These are phyloP conservation scores for Lactarius psammicola DNA, from an alignment of 768 basidiomycete species.

Conservation along the genomic window DNA sequence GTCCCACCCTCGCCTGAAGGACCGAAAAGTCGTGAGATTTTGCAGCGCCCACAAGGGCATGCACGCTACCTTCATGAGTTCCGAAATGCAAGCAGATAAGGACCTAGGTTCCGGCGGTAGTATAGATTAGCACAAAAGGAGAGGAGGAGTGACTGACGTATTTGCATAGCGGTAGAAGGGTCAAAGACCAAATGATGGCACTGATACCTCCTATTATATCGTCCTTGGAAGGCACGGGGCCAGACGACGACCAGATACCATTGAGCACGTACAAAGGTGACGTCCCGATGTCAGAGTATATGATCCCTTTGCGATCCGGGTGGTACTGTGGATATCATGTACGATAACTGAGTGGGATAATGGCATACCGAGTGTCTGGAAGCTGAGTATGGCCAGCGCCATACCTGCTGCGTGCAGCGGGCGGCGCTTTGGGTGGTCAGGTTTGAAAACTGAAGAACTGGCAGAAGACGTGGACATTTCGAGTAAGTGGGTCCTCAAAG, in stretches of 20 bases:
- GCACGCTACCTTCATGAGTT: slow-evolving; percentile 46
- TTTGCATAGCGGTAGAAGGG: slow-evolving; percentile 60
- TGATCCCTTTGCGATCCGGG: slow-evolving; percentile 35
- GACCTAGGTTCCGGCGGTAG: slow-evolving; percentile 37
- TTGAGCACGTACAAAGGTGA: slow-evolving; percentile 65
- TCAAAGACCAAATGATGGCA: slow-evolving; percentile 64
- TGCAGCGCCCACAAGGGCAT: background rate
- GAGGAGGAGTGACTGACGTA: slow-evolving; percentile 43
- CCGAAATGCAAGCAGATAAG: slow-evolving; percentile 49
- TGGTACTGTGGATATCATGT: background rate
- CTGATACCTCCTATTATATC: slow-evolving; percentile 63
- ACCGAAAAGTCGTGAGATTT: slow-evolving; percentile 8
- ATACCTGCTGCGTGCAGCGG: slow-evolving; percentile 21
- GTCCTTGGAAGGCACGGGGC: slow-evolving; percentile 50
- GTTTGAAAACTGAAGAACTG: background rate
- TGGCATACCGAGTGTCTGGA: slow-evolving; percentile 36
- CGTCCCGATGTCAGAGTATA: slow-evolving; percentile 52
- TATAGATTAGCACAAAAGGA: background rate
- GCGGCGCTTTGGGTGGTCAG: background rate
- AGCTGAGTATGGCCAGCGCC: slow-evolving; percentile 33
- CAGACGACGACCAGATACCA: slow-evolving; percentile 55
- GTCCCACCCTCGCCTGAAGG: slow-evolving; percentile 61
- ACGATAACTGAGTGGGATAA: background rate
- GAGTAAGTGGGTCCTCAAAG: background rate
- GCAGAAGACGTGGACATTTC: background rate